Base-by-base conservation (phyloP, 1,139 yeast species). In the Protomyces arabidopsidicola region DNA sequence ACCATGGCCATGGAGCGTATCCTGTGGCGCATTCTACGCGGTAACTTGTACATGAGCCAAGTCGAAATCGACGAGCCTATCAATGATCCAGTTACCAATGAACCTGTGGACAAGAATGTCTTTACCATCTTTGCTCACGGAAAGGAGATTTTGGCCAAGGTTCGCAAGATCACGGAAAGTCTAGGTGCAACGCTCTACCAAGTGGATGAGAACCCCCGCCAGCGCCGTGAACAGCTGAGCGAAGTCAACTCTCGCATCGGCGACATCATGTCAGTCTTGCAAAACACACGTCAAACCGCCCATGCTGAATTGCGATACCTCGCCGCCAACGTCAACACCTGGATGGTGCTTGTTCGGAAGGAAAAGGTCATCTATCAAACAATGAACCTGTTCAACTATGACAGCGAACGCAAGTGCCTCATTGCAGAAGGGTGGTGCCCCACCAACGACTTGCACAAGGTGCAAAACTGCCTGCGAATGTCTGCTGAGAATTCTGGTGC, bases 361-460 rank as follows among this genome's bases (percentile, higher is more conserved):
- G 98, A 93, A 71, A 85, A 85, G 71, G 79, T 86, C 38, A 85
- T 90, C 45, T 90, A 84, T 74, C 83, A 86, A 68, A 82, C 88
- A 0, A 79, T 93, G 73, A 91, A 91, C 75, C 80, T 83, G 70
- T 90, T 91, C 75, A 88, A 87, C 72, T 89, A 85, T 73, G 97
- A 91, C 73, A 84, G 85, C 65, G 84, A 90, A 45, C 82, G 98
- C 75, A 83, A 93, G 71, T 88, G 95, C 67, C 78, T 93, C 64
- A 90, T 93, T 66, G 98, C 96, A n/a, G 98, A 93, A 78, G 99
- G 98, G 38, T 93, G 98, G 98, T 82, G 90, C 45, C 96, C 96
- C 57, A 73, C 77, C 35, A 80, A 79, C 67, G 86, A 83, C 66
- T 72, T 86, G 42, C 74, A 75, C 4, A 67, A 72, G 8, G 76